Conservation (phyloP, 2,329 filamentous ascomycete species). For the Scedosporium dehoogii region DNA sequence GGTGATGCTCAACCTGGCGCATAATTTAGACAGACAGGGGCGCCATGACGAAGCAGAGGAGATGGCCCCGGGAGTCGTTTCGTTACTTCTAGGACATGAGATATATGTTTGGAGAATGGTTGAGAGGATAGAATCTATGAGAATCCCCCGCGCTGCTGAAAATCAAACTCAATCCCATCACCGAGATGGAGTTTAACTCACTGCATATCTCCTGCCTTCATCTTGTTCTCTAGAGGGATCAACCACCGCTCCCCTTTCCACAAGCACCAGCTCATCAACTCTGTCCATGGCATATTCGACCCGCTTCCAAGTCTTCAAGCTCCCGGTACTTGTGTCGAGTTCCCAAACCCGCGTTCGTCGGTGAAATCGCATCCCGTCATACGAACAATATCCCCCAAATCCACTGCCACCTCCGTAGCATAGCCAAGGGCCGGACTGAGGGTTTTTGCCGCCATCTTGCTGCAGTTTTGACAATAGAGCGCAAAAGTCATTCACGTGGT, state of each 20-base stretch:
- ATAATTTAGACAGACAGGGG: too few relatives aligned
- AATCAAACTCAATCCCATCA: neutral
- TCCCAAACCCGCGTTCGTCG: constrained; percentile 83
- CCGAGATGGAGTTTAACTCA: neutral
- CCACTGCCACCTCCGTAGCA: constrained; percentile 89
- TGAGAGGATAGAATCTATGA: too few relatives aligned
- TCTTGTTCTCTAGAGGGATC: neutral
- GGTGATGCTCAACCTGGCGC: too few relatives aligned
- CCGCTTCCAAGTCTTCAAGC: constrained; percentile 86
- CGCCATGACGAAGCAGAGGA: too few relatives aligned
- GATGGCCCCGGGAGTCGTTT: too few relatives aligned
- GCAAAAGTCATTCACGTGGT: constrained; percentile 97
- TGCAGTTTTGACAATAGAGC: constrained; percentile 36
- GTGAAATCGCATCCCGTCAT: constrained; percentile 59
- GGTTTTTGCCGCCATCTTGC: constrained; percentile 24
- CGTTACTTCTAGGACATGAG: too few relatives aligned
- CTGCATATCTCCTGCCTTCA: neutral
- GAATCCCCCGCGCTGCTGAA: neutral
- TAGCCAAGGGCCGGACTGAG: constrained; percentile 77
- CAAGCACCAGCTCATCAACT: constrained; percentile 22
- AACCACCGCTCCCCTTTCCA: constrained; percentile 14
- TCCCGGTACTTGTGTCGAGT: constrained; percentile 80
- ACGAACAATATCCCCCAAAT: constrained; percentile 91
- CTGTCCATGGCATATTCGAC: constrained; percentile 45
- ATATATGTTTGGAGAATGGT: too few relatives aligned